Evolutionary conservation across 164 flowering plant species (phyloP), one percentile per base, ranked within the genome.

Genomic region (Warburgia ugandensis): DNA sequence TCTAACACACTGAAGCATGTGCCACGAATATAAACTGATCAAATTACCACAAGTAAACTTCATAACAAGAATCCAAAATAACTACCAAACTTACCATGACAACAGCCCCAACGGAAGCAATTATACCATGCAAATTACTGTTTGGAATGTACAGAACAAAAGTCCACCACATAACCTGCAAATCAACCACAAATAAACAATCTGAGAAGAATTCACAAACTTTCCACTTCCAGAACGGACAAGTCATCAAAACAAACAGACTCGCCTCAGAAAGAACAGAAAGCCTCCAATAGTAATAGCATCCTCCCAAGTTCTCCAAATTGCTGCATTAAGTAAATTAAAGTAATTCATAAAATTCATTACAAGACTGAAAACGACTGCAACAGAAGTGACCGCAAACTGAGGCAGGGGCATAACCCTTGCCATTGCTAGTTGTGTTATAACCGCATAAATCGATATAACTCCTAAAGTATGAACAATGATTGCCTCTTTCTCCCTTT

Each of bases 191-290:
- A 31, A 3, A 29, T 17, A 5, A 31, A 17, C 22, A 51, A 35
- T 16, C 7, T 14, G 9, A 28, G 33, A 16, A 20, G 4, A 3
- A 17, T n/a, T n/a, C n/a, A n/a, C n/a, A 38, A 21, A 32, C n/a
- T 14, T 1, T 22, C 23, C 30, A 38, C 17, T 17, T 10, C n/a
- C n/a, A n/a, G n/a, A 12, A 19, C 20, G 33, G 5, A n/a, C 6
- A 22, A 3, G 21, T 1, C 12, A 19, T n/a, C n/a, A n/a, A n/a
- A n/a, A n/a, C n/a, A n/a, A n/a, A n/a, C n/a, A n/a, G n/a, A 88
- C 96, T 62, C 88, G 99, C n/a, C n/a, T n/a, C n/a, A 28, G 99
- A 96, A 36, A 92, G 94, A 20, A 71, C 78, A n/a, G 95, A 76
- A 28, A 92, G 27, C 99, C 96, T 11, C 88, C 86, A 25, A 86